Base-by-base conservation (phyloP, 2,329 filamentous ascomycete species). In the Fusarium sp. region DNA sequence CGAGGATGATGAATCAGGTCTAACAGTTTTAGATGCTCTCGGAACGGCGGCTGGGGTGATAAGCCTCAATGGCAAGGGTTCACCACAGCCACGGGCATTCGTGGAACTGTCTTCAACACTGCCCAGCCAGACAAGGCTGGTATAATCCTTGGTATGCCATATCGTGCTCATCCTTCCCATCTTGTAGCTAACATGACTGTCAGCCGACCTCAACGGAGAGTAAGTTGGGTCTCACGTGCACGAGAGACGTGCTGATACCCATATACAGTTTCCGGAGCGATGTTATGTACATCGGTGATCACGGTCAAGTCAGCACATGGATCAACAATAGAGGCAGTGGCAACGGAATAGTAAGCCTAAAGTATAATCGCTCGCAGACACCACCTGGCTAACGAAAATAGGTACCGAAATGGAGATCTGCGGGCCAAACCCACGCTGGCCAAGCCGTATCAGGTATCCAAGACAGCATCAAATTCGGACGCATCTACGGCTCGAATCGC, bases 321-420 rank as follows among this genome's bases (percentile, higher is more conserved):
- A 54, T 61, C 24, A 44, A 61, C 38, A 54, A 42, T 1, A 18
- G 58, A 44, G 58, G 47, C 15, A 42, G 36, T 8, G 58, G 58
- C 1, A 42, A 18, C 1, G 58, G 58, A 6, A n/a, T 54, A 24
- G 58, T 60, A 28, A 42, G 57, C 53, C n/a, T 18, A 5, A 24
- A 18, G 10, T 0, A 24, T 1, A 42, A 5, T 4, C 4, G 3
- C 24, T 8, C 2, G 1, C 6, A 11, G n/a, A 0, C 4, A 12
- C 24, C 39, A 4, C n/a, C 39, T 7, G 6, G 6, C n/a, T 42
- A 12, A 42, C n/a, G 1, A 24, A 16, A 11, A 18, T 15, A 60
- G 57, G 45, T 61, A 7, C 58, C 58, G 2, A 20, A 54, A 5
- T 61, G 58, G 58, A 61, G 58, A 42, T 42, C 45, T 0, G 58